Evolutionary conservation across 306 rosid genomes (phyloP).

Genomic region (Prosopis cineraria): DNA sequence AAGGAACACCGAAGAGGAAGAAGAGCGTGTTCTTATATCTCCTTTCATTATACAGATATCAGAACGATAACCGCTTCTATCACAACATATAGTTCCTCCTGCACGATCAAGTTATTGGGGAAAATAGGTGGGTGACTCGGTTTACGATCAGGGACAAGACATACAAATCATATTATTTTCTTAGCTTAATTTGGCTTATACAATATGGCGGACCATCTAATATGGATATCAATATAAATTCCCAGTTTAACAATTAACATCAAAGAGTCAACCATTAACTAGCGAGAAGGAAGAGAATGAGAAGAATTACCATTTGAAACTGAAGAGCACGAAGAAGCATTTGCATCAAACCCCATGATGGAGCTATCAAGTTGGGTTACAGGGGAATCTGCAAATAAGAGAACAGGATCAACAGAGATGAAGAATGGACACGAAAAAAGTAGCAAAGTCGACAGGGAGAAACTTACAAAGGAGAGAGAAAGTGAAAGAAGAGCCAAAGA

Average conservation of each 20-base stretch:
- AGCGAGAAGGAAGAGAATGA: background rate
- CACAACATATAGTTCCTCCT: constrained; percentile 89
- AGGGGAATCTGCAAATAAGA: constrained; percentile 50
- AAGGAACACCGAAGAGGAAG: constrained; percentile 73
- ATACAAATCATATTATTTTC: background rate
- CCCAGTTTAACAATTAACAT: background rate
- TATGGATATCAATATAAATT: constrained; percentile 1
- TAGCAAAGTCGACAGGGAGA: background rate
- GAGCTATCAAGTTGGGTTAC: constrained; percentile 40
- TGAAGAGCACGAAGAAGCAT: constrained; percentile 53
- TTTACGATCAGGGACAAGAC: background rate
- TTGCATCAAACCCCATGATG: constrained; percentile 38
- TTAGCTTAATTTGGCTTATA: background rate
- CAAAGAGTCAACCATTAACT: background rate
- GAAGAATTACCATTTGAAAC: constrained; percentile 56
- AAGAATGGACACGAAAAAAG: background rate
- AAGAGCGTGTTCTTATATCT: constrained; percentile 70
- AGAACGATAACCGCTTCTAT: constrained; percentile 76
- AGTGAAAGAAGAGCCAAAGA: constrained; percentile 47
- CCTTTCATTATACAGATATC: constrained; percentile 93
- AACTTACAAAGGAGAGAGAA: constrained; percentile 52
- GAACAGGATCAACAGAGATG: constrained; percentile 11
- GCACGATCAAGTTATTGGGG: constrained; percentile 6
- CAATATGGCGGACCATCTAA: background rate
- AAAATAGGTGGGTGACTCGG: background rate